Base-by-base conservation (phyloP, 2,329 filamentous ascomycete genomes). In the Davidsoniella australis region DNA sequence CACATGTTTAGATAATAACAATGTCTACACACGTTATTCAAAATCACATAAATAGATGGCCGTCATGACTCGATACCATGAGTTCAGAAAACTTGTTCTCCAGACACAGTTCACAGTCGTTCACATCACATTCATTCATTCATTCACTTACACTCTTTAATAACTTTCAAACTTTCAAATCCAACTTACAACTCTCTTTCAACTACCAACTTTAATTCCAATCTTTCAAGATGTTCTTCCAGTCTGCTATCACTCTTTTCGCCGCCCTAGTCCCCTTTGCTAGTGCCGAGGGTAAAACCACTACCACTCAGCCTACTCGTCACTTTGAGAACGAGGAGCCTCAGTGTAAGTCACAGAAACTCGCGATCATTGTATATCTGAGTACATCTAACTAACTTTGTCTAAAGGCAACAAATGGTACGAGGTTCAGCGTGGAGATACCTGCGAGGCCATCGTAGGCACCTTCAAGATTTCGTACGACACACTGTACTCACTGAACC, bases 331-430 rank as follows among this genome's bases (percentile, higher is more conserved):
- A 51, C 17, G 45, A 44, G 23, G 12, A 16, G 5, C 12, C 49
- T 4, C 17, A 29, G 12, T 48, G 38, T 48, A 47, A 5, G 45
- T 47, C n/a, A 14, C 38, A 16, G 18, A 2, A 40, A 17, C n/a
- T 4, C 3, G 6, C 16, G 5, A 16, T 16, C 4, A 1, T 24
- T 24, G 12, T 1, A 20, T 16, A 14, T 45, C 12, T 2, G 1
- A 45, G 16, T 2, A 9, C 26, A 16, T 39, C 5, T 1, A 5
- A 41, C 43, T 41, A 45, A 50, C 43, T 41, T 14, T 4, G 4
- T 12, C 6, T 5, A 14, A 3, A 51, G 50, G 50, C 43, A 45
- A 47, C 14, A 47, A 43, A 12, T 53, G 51, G 51, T 50, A 53
- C 23, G 16, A 47, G 23, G 36, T 53, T 16, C 17, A 53, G 38